Evolutionary conservation across 2,329 filamentous ascomycete species (phyloP), one percentile per base, ranked within the genome.

Genomic region (Botrytis fabae): DNA sequence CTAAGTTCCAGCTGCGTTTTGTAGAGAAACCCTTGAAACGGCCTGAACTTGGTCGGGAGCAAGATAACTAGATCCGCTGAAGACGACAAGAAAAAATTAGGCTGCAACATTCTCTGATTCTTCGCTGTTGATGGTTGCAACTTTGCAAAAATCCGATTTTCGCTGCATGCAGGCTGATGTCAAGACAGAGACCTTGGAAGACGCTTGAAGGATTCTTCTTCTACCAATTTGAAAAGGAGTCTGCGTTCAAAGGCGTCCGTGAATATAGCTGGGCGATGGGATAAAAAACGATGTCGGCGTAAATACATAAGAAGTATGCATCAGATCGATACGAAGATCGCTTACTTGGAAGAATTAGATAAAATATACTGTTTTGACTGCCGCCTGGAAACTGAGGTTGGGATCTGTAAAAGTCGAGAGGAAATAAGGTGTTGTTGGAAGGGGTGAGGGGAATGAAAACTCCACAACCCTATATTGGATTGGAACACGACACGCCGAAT

Each of bases 181-280:
- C 35, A 57, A 70, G 68, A 70, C 44, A 22, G n/a, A 38, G 38
- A 35, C 14, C 4, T 38, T 38, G 63, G 40, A 65, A 28, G 2
- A 18, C 5, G 16, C 35, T 44, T 60, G 51, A 69, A 61, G 70
- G 63, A 61, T 68, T 59, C 70, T 72, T 69, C 63, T 62, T 72
- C 51, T 72, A 51, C 62, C 62, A 72, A 62, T 72, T 72, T 40
- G 63, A 35, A 71, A 71, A 71, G 61, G 46, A 38, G 22, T 42
- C 22, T 71, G 35, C n/a, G 61, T 66, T 66, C 44, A 28, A 46
- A 28, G 68, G 68, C 40, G 54, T 54, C 54, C 28, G 54, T 69
- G 60, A 46, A 70, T 61, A 3, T 42, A 57, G 48, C 51, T 57
- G 38, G 35, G 10, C 22, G 25, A 44, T 42, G 48, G 48, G 28